phyloP scores from a whole-genome alignment of 768 basidiomycete species.

The Panellus pusillus region DNA sequence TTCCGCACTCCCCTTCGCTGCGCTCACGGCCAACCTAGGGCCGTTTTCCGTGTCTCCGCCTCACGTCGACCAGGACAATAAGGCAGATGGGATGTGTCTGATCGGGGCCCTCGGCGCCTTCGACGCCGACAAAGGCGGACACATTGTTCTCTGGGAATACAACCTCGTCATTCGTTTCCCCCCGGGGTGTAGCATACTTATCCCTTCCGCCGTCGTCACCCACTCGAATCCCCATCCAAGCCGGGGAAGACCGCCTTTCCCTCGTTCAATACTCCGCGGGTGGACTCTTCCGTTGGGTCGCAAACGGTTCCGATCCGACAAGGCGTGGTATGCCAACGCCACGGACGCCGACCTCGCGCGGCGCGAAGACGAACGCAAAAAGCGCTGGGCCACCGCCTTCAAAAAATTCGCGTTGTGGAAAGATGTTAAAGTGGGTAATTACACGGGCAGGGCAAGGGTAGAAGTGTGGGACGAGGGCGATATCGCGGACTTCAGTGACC shows the following conservation, averaged over 20 bases:
- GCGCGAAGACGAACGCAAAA: neutral
- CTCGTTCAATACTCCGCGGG: conserved; percentile 26
- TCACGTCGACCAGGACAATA: conserved; percentile 28
- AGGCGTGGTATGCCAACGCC: neutral
- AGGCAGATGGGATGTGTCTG: conserved; percentile 26
- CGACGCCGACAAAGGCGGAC: conserved; percentile 24
- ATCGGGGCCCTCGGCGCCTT: conserved; percentile 28
- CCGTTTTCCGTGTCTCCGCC: neutral
- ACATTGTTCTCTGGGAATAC: conserved; percentile 27
- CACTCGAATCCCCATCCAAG: conserved; percentile 25
- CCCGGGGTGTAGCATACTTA: conserved; percentile 22
- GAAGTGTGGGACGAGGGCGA: too few species aligned
- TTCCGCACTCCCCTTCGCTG: too few species aligned
- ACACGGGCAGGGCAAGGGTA: too few species aligned
- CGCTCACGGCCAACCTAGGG: too few species aligned
- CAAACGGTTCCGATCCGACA: conserved; percentile 18
- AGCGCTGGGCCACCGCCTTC: neutral
- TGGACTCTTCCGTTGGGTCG: conserved; percentile 25
- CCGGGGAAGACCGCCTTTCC: conserved; percentile 17
- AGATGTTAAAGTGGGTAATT: too few species aligned
- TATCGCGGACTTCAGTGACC: too few species aligned
- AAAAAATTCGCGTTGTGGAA: neutral
- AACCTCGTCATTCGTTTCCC: conserved; percentile 27
- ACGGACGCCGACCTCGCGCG: neutral
- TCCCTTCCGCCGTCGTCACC: conserved; percentile 24